These are phyloP conservation scores for Cladosporium sp. DNA, from an alignment of 2,329 filamentous ascomycete species.

Conservation along the genomic window DNA sequence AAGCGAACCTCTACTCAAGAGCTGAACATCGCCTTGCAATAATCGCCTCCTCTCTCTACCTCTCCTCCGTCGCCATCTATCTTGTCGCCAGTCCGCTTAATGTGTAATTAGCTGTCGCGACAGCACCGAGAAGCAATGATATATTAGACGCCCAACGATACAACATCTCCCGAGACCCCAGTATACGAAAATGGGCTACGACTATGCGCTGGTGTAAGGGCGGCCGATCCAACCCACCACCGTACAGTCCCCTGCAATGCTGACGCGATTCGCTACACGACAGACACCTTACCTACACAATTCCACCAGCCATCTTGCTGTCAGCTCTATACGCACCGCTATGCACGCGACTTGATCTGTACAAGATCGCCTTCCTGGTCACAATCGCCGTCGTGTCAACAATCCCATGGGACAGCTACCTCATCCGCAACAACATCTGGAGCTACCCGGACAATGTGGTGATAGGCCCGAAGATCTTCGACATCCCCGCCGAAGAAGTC, in stretches of 20 bases:
- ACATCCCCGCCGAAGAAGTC: slow-evolving; percentile 66
- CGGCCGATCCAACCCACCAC: slow-evolving; percentile 12
- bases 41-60: neutral
- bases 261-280: neutral
- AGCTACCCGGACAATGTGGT: slow-evolving; percentile 64
- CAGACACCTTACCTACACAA: slow-evolving; percentile 63
- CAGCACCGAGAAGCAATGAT: slow-evolving; percentile 5
- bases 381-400: slow-evolving; percentile 62
- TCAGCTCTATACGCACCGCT: slow-evolving; percentile 58
- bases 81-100: neutral
- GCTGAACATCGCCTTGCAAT: neutral
- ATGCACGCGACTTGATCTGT: slow-evolving; percentile 56
- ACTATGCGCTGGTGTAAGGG: slow-evolving; percentile 60
- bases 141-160: neutral
- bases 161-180: neutral
- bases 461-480: slow-evolving; percentile 56
- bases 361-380: slow-evolving; percentile 58
- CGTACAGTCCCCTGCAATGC: neutral
- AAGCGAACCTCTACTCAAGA: neutral
- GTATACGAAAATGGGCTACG: slow-evolving; percentile 47
- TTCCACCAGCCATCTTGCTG: slow-evolving; percentile 57
- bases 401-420: slow-evolving; percentile 71
- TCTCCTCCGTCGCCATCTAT: neutral
- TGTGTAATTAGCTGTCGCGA: slow-evolving; percentile 1
- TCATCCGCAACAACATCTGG: slow-evolving; percentile 65